Conservation (phyloP, 2,329 filamentous ascomycete species). For the Pseudocercospora eumusae region DNA sequence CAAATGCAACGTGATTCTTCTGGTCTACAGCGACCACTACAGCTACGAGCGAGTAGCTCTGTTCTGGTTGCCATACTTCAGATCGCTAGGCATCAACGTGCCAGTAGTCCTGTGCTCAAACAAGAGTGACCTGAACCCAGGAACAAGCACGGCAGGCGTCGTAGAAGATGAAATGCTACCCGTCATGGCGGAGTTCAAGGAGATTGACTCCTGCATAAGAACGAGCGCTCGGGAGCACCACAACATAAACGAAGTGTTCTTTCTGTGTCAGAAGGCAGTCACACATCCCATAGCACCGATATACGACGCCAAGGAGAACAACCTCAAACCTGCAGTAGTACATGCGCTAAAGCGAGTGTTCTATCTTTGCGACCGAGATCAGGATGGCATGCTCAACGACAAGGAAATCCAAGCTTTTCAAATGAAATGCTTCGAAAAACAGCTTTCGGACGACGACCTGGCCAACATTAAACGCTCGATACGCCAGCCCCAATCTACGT, state of each 20-base stretch:
- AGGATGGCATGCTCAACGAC: constrained; percentile 89
- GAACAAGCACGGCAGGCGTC: constrained; percentile 76
- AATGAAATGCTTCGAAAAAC: constrained; percentile 85
- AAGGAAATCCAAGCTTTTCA: constrained; percentile 90
- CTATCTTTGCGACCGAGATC: constrained; percentile 93
- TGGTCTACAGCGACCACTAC: constrained; percentile 98
- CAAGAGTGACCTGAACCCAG: constrained; percentile 80
- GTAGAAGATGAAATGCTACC: constrained; percentile 97
- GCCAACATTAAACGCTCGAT: constrained; percentile 90
- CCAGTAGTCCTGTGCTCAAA: constrained; percentile 96
- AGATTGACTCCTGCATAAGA: constrained; percentile 96
- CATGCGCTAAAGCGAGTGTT: constrained; percentile 88
- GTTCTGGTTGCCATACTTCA: constrained; percentile 98
- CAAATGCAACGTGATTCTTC: constrained; percentile 93
- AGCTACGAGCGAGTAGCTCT: constrained; percentile 96
- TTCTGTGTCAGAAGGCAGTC: constrained; percentile 96
- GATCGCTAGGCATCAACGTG: constrained; percentile 96
- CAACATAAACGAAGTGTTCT: constrained; percentile 94
- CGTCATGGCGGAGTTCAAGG: constrained; percentile 97
- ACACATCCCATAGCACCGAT: constrained; percentile 95
- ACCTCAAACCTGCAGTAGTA: constrained; percentile 85
- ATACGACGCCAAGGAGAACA: constrained; percentile 87
- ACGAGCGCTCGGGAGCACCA: constrained; percentile 88
- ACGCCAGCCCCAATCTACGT: constrained; percentile 51
- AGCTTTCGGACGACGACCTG: constrained; percentile 76